Conservation (phyloP, 306 rosid species). For the Mimosa pudica region DNA sequence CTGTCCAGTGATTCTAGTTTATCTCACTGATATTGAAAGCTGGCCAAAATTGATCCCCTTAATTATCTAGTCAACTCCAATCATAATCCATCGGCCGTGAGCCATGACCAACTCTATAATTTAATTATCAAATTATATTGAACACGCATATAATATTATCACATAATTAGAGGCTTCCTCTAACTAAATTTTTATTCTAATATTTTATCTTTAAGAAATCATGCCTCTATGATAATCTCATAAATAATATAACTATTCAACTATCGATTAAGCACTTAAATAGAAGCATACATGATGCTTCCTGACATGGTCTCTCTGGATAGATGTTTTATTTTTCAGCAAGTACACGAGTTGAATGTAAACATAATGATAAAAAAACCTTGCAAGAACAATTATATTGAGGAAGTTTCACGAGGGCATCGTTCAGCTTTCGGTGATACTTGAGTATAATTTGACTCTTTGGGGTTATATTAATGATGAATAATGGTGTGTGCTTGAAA, state of each 20-base stretch:
- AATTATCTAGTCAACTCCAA: neutral
- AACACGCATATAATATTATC: neutral
- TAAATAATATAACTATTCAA: neutral
- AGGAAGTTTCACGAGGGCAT: neutral
- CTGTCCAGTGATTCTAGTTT: neutral
- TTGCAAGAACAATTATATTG: neutral
- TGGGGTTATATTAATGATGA: slow-evolving; percentile 38
- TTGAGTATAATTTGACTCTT: slow-evolving; percentile 49
- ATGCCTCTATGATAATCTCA: neutral
- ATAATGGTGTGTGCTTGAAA: neutral
- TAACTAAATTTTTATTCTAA: neutral
- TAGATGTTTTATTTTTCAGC: neutral
- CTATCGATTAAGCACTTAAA: neutral
- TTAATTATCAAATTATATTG: no score
- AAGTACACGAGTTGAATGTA: neutral
- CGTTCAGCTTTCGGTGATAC: slow-evolving; percentile 63
- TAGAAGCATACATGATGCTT: neutral
- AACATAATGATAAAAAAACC: neutral
- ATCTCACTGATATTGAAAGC: neutral
- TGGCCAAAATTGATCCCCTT: neutral
- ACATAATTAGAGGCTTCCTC: neutral
- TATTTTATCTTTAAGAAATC: neutral
- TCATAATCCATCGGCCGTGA: neutral
- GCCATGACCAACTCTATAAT: neutral
- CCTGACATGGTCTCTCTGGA: neutral